A percentile compares a stretch with the other conserved stretches of the same genome.
phyloP scores from a whole-genome alignment of 2,329 filamentous ascomycete genomes.

The Blumeriella jaapii region DNA sequence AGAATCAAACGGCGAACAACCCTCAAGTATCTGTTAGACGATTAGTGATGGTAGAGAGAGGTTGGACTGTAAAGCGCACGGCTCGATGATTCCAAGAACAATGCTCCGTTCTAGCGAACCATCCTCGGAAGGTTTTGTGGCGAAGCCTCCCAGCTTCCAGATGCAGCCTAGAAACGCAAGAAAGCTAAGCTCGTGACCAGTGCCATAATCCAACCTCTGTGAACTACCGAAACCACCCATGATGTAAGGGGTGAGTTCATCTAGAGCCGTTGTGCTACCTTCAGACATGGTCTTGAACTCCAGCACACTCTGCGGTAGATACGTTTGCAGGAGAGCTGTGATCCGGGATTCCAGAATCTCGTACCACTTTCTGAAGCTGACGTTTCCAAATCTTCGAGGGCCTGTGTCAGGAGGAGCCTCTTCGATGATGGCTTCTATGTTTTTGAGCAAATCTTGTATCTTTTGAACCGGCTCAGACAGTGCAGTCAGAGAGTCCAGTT shows the following conservation, averaged over 20 bases:
- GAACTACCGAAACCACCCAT: constrained; percentile 78
- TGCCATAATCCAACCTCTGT: constrained; percentile 88
- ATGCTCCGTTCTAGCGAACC: constrained; percentile 64
- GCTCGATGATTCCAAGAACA: constrained; percentile 72
- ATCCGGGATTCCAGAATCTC: constrained; percentile 51
- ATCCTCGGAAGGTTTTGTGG: constrained; percentile 34
- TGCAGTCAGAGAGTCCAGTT: constrained; percentile 30
- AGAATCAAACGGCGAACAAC: constrained; percentile 75
- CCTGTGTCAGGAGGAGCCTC: constrained; percentile 76
- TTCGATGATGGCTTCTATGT: constrained; percentile 55
- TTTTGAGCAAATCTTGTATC: constrained; percentile 54
- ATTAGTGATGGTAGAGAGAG: constrained; percentile 5
- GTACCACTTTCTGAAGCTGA: constrained; percentile 81
- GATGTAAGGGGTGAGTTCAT: constrained; percentile 69
- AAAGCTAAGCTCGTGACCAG: constrained; percentile 91
- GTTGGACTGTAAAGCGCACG: constrained; percentile 40
- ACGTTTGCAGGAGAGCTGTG: constrained; percentile 42
- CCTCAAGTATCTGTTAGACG: constrained; percentile 51
- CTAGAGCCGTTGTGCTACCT: constrained; percentile 36
- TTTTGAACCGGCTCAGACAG: constrained; percentile 40
- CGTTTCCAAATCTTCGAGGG: constrained; percentile 82
- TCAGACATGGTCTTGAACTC: constrained; percentile 12
- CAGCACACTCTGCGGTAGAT: constrained; percentile 38
- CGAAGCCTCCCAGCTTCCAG: constrained; percentile 82
- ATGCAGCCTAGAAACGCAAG: constrained; percentile 79